phyloP scores from a whole-genome alignment of 257 asterid genomes.

The Salvia rosmarinus region DNA sequence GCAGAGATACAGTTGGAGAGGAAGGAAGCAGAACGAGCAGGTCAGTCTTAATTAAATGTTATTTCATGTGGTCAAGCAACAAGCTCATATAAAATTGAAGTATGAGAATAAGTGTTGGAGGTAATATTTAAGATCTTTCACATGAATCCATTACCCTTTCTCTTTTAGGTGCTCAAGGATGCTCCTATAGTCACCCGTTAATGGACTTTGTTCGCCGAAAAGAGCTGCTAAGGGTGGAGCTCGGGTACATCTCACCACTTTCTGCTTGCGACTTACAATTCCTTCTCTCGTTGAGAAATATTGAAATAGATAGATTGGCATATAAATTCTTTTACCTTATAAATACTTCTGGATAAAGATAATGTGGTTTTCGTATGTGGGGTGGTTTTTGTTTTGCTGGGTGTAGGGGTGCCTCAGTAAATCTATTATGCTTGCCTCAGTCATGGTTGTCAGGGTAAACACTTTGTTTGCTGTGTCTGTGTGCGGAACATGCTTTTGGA shows the following conservation, averaged over 20 bases:
- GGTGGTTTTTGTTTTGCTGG: not conserved
- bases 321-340: not conserved
- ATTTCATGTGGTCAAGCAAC: slow-evolving; percentile 2
- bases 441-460: not conserved
- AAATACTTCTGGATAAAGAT: slow-evolving; percentile 25
- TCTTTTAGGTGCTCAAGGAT: slow-evolving; percentile 79
- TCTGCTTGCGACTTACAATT: slow-evolving; percentile 46
- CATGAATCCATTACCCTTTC: slow-evolving; percentile 33
- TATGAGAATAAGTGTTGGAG: slow-evolving; percentile 17
- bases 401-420: no score
- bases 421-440: not conserved
- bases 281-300: slow-evolving; percentile 19
- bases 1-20: slow-evolving; percentile 99
- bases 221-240: slow-evolving; percentile 92
- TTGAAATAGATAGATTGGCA: slow-evolving; percentile 17
- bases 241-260: slow-evolving; percentile 63
- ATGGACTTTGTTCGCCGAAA: slow-evolving; percentile 92
- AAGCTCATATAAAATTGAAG: slow-evolving; percentile 34
- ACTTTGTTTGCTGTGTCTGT: no score
- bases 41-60: slow-evolving; percentile 48
- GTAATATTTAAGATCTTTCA: slow-evolving; percentile 18
- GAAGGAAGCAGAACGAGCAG: slow-evolving; percentile 97
- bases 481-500: not conserved
- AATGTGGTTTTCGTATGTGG: not conserved
- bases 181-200: slow-evolving; percentile 85